A percentile compares a stretch with the other conserved stretches of the same genome.
These are phyloP conservation scores for Carex arenaria DNA, from an alignment of 202 grass and related monocot species.

Conservation along the genomic window DNA sequence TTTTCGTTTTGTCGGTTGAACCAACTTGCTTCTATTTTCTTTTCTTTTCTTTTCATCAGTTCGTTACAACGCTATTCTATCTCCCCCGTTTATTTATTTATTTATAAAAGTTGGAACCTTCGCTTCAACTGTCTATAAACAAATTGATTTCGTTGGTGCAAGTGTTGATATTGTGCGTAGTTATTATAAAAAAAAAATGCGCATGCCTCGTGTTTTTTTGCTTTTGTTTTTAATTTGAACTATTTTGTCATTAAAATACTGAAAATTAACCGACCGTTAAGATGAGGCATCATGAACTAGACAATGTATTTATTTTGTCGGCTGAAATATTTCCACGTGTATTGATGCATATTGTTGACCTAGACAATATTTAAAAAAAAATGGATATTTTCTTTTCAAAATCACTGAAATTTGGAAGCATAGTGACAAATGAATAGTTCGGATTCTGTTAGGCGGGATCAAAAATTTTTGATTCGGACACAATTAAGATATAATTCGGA, in stretches of 20 bases:
- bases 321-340: background rate
- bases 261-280: background rate
- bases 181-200: background rate
- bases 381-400: background rate
- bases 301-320: background rate
- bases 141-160: background rate
- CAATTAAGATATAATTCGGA: too few species aligned
- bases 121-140: background rate
- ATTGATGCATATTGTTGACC: background rate
- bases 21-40: background rate
- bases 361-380: background rate
- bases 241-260: background rate
- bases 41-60: too few species aligned
- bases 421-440: too few species aligned
- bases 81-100: background rate
- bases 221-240: background rate
- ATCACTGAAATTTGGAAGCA: background rate
- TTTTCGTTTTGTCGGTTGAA: constrained; percentile 8
- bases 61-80: background rate
- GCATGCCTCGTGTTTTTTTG: background rate
- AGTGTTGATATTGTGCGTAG: background rate
- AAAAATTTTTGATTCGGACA: too few species aligned
- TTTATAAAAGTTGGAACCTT: background rate
- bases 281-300: background rate
- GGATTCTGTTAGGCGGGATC: too few species aligned